A percentile compares a stretch with the other conserved stretches of the same genome.
These are phyloP conservation scores for Wickerhamiella qilinensis DNA, from an alignment of 805 yeast species.

Conservation along the genomic window DNA sequence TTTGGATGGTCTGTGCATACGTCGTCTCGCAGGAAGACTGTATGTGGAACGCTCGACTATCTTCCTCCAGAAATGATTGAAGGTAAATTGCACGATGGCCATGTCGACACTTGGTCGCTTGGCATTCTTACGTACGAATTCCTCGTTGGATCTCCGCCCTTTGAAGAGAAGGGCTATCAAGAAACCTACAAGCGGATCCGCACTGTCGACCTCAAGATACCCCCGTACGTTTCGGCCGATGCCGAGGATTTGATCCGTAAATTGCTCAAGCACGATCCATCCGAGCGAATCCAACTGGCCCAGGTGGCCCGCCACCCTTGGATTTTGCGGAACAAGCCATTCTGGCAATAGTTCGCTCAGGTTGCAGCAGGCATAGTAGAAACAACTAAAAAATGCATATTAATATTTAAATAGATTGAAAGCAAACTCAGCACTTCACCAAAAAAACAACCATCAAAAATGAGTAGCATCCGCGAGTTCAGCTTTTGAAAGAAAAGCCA, in stretches of 20 bases:
- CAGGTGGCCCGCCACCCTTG: slow-evolving; percentile 69
- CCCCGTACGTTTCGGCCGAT: slow-evolving; percentile 49
- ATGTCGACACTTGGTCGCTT: slow-evolving; percentile 84
- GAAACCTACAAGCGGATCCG: slow-evolving; percentile 70
- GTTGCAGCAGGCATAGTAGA: too few relatives aligned
- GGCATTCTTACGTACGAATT: slow-evolving; percentile 80
- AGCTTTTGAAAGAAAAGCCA: too few relatives aligned
- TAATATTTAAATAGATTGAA: too few relatives aligned
- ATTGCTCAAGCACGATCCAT: slow-evolving; percentile 54
- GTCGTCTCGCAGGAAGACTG: slow-evolving; percentile 47
- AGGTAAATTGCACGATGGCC: slow-evolving; percentile 56
- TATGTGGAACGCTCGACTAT: slow-evolving; percentile 92
- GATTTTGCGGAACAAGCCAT: slow-evolving; percentile 48
- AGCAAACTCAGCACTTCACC: too few relatives aligned
- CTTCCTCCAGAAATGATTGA: slow-evolving; percentile 93
- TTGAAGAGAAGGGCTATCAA: slow-evolving; percentile 58
- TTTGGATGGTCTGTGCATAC: slow-evolving; percentile 91
- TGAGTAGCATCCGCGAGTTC: too few relatives aligned
- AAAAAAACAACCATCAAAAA: too few relatives aligned
- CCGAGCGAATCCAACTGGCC: slow-evolving; percentile 40
- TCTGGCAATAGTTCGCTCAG: too few relatives aligned
- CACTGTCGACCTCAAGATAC: slow-evolving; percentile 59
- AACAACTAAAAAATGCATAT: too few relatives aligned
- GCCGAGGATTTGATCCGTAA: slow-evolving; percentile 59
- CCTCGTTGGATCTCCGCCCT: slow-evolving; percentile 80